Evolutionary conservation across 768 basidiomycete genomes (phyloP).

Genomic region (Pilatotrama ljubarskyi): DNA sequence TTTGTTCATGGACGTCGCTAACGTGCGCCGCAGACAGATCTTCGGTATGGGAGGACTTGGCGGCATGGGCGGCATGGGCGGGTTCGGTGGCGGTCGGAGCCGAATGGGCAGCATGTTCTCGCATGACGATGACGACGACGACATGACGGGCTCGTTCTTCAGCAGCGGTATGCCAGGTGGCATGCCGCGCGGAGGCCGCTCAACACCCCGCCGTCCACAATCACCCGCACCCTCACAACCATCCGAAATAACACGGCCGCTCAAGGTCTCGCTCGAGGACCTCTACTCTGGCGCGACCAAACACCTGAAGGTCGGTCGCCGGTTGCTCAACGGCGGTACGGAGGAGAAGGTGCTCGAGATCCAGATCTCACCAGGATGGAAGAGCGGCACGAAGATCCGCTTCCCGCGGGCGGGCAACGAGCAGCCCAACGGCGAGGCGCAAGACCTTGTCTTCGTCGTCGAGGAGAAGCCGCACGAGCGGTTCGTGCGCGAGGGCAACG

Average conservation of each 20-base stretch:
- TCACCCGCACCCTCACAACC: constrained; percentile 43
- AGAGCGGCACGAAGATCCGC: constrained; percentile 91
- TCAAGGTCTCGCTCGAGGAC: constrained; percentile 84
- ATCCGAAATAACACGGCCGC: constrained; percentile 76
- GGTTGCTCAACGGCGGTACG: constrained; percentile 64
- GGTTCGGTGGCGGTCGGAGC: constrained; percentile 29
- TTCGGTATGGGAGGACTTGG: constrained; percentile 53
- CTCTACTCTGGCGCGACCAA: constrained; percentile 85
- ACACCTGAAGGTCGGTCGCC: constrained; percentile 83
- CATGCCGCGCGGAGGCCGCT: constrained; percentile 42
- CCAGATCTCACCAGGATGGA: constrained; percentile 86
- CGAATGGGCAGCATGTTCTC: constrained; percentile 26
- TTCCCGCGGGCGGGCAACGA: constrained; percentile 90
- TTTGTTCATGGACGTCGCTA: background rate
- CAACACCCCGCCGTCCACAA: constrained; percentile 33
- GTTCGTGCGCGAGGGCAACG: constrained; percentile 81
- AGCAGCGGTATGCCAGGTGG: constrained; percentile 60
- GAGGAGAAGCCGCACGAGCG: constrained; percentile 87
- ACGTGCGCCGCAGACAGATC: constrained; percentile 48
- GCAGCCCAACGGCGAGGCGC: constrained; percentile 59
- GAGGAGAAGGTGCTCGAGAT: constrained; percentile 90
- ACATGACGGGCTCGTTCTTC: constrained; percentile 49
- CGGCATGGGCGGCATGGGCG: constrained; percentile 39
- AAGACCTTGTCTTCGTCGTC: constrained; percentile 95
- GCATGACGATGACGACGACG: constrained; percentile 38